Conservation (phyloP, 257 asterid genomes). For the Scutellaria minor region DNA sequence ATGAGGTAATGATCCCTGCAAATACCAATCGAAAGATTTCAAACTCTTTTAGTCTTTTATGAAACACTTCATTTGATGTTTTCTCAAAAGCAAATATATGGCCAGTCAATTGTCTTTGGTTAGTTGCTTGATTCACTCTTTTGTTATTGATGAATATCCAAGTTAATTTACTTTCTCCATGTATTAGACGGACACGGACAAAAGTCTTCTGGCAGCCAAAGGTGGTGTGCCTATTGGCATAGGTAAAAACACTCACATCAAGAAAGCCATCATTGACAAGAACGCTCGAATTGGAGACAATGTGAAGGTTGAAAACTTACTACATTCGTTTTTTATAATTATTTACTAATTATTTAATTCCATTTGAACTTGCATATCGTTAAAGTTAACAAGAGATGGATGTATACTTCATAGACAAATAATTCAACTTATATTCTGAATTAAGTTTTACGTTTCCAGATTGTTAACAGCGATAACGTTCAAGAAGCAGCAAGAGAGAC, state of each 20-base stretch:
- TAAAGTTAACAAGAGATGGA: not conserved
- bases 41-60: not conserved
- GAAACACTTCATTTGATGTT: slow-evolving; percentile 11
- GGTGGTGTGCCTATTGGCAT: slow-evolving; percentile 91
- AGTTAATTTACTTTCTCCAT: slow-evolving; percentile 8
- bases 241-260: slow-evolving; percentile 77
- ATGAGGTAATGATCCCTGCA: slow-evolving; percentile 64
- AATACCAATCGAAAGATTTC: not conserved
- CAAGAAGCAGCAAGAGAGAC: slow-evolving; percentile 98
- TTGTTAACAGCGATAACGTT: slow-evolving; percentile 68
- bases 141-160: slow-evolving; percentile 5
- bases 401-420: not conserved
- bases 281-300: slow-evolving; percentile 86
- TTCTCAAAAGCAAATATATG: not conserved
- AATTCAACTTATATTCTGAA: slow-evolving; percentile 2
- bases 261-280: slow-evolving; percentile 93
- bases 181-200: slow-evolving; percentile 81
- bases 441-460: slow-evolving; percentile 45
- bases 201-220: slow-evolving; percentile 64
- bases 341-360: too few relatives aligned
- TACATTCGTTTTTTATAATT: not conserved
- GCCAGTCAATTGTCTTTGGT: not conserved
- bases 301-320: slow-evolving; percentile 59
- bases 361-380: not conserved
- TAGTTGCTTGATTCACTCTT: slow-evolving; percentile 9